Evolutionary conservation across 805 yeast genomes (phyloP).

Genomic region (Wickerhamomyces strasburgensis): DNA sequence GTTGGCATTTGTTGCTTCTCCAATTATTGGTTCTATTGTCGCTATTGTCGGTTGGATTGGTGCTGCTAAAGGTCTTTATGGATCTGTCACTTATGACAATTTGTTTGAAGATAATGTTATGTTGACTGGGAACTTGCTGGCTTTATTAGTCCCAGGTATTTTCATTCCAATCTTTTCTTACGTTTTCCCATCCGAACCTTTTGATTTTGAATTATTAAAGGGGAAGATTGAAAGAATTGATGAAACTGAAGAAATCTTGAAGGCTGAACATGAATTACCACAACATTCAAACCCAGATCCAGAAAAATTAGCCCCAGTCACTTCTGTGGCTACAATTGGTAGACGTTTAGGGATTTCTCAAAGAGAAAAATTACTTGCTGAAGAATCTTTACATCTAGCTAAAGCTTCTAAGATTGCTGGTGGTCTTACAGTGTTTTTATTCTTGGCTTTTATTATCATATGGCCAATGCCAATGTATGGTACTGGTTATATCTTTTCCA

Average conservation of each 20-base stretch:
- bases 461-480: constrained; percentile 99
- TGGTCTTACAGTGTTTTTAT: constrained; percentile 52
- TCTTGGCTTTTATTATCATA: constrained; percentile 58
- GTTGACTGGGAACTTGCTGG: constrained; percentile 85
- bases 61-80: constrained; percentile 40
- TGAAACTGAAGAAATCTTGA: constrained; percentile 60
- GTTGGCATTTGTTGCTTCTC: constrained; percentile 68
- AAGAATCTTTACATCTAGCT: constrained; percentile 47
- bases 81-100: constrained; percentile 40
- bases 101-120: constrained; percentile 86
- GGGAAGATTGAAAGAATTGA: constrained; percentile 55
- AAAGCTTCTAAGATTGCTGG: constrained; percentile 60
- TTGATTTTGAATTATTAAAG: constrained; percentile 65
- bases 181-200: constrained; percentile 67
- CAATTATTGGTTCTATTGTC: constrained; percentile 68
- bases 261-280: constrained; percentile 32
- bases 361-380: constrained; percentile 30
- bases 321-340: constrained; percentile 28
- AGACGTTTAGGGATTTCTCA: constrained; percentile 22
- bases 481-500: constrained; percentile 66
- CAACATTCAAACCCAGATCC: constrained; percentile 6
- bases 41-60: constrained; percentile 71
- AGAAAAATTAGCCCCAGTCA: constrained; percentile 27
- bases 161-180: constrained; percentile 63
- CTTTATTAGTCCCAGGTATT: constrained; percentile 66